Percentiles rank a stretch among this genome's conserved stretches.
phyloP scores from a whole-genome alignment of 306 rosid genomes.

The Sicyos baderoa region DNA sequence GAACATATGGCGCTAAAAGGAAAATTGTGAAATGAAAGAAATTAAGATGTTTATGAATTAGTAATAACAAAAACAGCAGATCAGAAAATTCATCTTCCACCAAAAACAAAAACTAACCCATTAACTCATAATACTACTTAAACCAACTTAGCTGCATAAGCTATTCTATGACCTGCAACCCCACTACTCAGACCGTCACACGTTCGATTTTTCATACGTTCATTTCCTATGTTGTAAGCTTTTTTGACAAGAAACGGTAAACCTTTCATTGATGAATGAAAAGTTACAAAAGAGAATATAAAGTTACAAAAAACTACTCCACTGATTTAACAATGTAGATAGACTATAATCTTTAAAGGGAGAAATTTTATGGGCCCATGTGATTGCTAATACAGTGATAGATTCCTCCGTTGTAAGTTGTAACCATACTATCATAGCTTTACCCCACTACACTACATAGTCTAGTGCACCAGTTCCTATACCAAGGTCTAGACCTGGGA shows the following conservation, averaged over 20 bases:
- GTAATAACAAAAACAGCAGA: neutral
- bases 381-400: too few species aligned
- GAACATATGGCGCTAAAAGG: neutral
- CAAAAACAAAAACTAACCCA: neutral
- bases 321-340: too few species aligned
- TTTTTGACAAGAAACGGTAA: too few species aligned
- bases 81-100: neutral
- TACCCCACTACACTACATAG: too few species aligned
- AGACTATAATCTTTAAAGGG: too few species aligned
- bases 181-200: neutral
- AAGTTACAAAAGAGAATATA: too few species aligned
- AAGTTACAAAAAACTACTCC: too few species aligned
- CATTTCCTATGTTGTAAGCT: neutral
- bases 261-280: too few species aligned
- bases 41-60: neutral
- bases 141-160: neutral
- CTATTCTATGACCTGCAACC: conserved; percentile 5
- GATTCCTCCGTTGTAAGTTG: neutral
- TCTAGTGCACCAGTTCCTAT: too few species aligned
- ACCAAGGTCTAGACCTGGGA: too few species aligned
- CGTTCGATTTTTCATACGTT: neutral
- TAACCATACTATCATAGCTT: neutral
- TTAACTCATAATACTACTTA: neutral
- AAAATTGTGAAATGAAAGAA: too few species aligned
- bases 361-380: too few species aligned